Evolutionary conservation across 176 grass and related monocot genomes (phyloP), one percentile per base, ranked within the genome.

Genomic region (Urochloa ruziziensis): DNA sequence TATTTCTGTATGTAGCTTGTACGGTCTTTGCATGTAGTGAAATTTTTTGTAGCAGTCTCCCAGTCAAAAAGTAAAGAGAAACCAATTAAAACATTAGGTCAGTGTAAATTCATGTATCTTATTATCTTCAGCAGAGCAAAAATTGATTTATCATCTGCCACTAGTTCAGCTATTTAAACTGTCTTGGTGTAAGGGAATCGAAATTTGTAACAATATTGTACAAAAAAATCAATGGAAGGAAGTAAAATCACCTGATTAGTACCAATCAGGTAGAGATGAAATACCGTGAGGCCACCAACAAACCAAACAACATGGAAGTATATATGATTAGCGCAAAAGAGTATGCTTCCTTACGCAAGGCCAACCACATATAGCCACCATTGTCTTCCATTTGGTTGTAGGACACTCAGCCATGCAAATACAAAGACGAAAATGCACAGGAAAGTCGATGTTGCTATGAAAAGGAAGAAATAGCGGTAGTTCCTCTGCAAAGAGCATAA

Each of bases 251-350:
- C 89, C 89, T 94, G 89, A 88, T 94, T 94, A 69, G 89, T 91
- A 68, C 70, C 4, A 19, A 94, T 94, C 18, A 94, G 53, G 64
- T 94, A 94, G 43, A 94, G 80, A 61, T 94, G 92, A 72, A 94
- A 88, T 59, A 86, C 82, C 30, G 89, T 90, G 66, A 94, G 89
- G 40, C 89, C 89, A 40, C 92, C 92, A 4, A 94, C 82, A 67
- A 94, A 94, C 92, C 89, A 94, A 61, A 91, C 78, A 49, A 74
- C 76, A 18, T 76, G 74, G 80, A 91, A 81, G 92, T 90, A 84
- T 94, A 94, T 14, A 89, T 69, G 63, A 94, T 91, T 60, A 94
- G 84, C 25, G 89, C 81, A 60, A 88, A 89, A 23, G 92, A 85
- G 15, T 87, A 81, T 32, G 74, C 34, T 83, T 94, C 87, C 59